phyloP scores from a whole-genome alignment of 163 green algal genomes.

The Botryococcus braunii region DNA sequence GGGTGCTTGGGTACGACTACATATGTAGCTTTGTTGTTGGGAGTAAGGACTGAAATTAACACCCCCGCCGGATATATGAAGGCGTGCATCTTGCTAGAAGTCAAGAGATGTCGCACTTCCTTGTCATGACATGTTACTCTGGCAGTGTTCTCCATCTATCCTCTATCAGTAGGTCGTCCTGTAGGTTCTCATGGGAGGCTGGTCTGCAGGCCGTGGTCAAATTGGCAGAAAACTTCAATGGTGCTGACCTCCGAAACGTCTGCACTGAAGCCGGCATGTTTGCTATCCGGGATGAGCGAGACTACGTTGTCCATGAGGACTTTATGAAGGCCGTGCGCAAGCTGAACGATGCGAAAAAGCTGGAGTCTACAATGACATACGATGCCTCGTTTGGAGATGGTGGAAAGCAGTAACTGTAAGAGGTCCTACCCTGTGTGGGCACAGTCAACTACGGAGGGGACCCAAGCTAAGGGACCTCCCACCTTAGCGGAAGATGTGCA shows the following conservation, averaged over 20 bases:
- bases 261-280: conserved; percentile 99
- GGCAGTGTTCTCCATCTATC: no score
- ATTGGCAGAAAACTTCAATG: conserved; percentile 95
- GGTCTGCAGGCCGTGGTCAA: conserved; percentile 68
- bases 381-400: conserved; percentile 64
- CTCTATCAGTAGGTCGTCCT: no score
- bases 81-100: no score
- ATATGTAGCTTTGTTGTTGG: no score
- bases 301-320: conserved; percentile 85
- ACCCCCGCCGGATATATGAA: no score
- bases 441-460: neutral
- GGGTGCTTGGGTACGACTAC: no score
- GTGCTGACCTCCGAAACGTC: conserved; percentile 94
- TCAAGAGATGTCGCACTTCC: no score
- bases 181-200: no score
- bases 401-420: conserved; percentile 14
- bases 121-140: no score
- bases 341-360: conserved; percentile 96
- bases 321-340: conserved; percentile 99
- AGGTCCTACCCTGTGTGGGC: no score
- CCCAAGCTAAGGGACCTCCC: neutral
- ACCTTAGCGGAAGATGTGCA: neutral
- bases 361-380: conserved; percentile 88
- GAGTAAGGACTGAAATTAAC: no score
- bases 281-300: conserved; percentile 93